Percentiles rank a stretch among this genome's conserved stretches.
These are phyloP conservation scores for Mycena polygramma DNA, from an alignment of 768 basidiomycete species.

Conservation along the genomic window DNA sequence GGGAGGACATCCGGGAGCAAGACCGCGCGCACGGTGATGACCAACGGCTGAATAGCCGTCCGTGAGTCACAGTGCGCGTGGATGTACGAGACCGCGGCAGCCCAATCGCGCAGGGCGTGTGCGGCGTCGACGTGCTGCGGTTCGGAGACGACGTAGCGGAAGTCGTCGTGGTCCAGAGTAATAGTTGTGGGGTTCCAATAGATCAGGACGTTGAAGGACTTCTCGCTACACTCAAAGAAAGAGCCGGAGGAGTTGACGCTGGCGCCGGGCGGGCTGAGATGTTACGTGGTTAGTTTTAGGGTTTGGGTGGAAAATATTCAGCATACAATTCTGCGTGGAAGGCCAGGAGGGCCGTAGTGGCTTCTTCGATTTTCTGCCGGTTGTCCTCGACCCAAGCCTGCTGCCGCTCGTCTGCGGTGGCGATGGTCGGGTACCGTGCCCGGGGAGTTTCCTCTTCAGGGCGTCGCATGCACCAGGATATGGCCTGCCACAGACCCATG, in stretches of 20 bases:
- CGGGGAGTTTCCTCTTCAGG: not conserved
- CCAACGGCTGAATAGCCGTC: not conserved
- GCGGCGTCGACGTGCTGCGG: conserved; percentile 14
- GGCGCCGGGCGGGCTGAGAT: conserved; percentile 2
- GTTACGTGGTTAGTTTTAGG: not conserved
- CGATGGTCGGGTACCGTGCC: not conserved
- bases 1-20: conserved; percentile 7
- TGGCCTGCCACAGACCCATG: not conserved
- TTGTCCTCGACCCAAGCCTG: conserved; percentile 9
- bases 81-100: conserved; percentile 13
- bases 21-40: not conserved
- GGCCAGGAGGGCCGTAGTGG: not conserved
- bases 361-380: not conserved
- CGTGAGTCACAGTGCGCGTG: conserved; percentile 2
- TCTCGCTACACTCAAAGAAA: not conserved
- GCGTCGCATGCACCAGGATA: not conserved
- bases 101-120: conserved; percentile 6
- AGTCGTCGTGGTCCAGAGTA: conserved; percentile 1
- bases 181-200: conserved; percentile 15
- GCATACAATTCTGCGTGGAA: conserved; percentile 1
- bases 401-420: not conserved
- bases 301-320: not conserved
- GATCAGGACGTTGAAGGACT: conserved; percentile 1
- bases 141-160: not conserved
- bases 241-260: conserved; percentile 15